Conservation (phyloP, 208 protist genomes). For the Trichomonas gallinae region DNA sequence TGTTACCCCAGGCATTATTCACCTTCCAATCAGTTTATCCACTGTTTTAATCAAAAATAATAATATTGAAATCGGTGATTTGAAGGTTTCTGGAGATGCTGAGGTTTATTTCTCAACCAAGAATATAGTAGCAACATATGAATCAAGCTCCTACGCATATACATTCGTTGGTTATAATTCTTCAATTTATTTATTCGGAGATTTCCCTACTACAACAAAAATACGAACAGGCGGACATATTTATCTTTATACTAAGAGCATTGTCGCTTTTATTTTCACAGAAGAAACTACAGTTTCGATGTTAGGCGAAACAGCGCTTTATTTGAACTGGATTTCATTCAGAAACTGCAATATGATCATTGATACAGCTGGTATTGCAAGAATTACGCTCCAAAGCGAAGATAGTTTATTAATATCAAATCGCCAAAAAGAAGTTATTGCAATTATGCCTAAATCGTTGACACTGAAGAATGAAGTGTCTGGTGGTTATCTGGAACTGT, state of each 20-base stretch:
- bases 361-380: background rate
- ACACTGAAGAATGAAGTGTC: background rate
- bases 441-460: background rate
- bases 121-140: background rate
- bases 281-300: background rate
- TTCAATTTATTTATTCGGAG: background rate
- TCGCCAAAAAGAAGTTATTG: background rate
- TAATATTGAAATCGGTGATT: background rate
- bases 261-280: background rate
- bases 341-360: background rate
- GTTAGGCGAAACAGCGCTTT: background rate
- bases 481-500: background rate
- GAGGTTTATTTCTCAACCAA: background rate
- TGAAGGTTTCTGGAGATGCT: background rate
- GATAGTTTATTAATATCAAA: background rate
- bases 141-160: background rate
- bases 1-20: background rate
- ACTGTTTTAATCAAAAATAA: background rate
- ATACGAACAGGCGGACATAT: background rate
- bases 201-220: background rate
- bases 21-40: background rate
- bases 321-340: background rate
- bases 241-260: background rate
- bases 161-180: background rate
- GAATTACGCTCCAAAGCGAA: background rate